Conservation (phyloP, 192 early-diverging fungal species). For the Podila minutissima region DNA sequence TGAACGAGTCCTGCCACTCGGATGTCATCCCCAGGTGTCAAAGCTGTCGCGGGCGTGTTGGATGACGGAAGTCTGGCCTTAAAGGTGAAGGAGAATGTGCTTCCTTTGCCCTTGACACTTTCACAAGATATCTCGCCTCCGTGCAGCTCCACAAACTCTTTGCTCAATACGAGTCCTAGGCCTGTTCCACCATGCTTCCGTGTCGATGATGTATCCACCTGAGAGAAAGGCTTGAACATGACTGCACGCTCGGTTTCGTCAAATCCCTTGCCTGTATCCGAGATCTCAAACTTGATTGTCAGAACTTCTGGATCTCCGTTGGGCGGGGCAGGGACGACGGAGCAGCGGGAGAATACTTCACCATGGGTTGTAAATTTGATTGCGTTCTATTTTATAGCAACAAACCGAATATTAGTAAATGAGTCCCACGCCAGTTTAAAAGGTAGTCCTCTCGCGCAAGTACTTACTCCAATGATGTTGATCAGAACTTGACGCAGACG, state of each 20-base stretch:
- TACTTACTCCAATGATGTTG: conserved; percentile 77
- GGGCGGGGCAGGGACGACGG: conserved; percentile 38
- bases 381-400: conserved; percentile 64
- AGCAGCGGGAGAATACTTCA: conserved; percentile 68
- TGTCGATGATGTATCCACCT: conserved; percentile 83
- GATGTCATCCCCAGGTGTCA: conserved; percentile 52
- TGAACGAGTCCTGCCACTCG: conserved; percentile 28
- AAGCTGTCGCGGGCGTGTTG: conserved; percentile 47
- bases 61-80: conserved; percentile 57
- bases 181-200: conserved; percentile 90
- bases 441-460: too few relatives aligned
- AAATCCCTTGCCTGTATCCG: conserved; percentile 88
- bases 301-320: conserved; percentile 44
- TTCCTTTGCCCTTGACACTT: conserved; percentile 74
- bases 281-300: conserved; percentile 73
- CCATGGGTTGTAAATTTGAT: conserved; percentile 87
- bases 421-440: too few relatives aligned
- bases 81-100: conserved; percentile 79
- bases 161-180: conserved; percentile 82
- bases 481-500: conserved; percentile 81
- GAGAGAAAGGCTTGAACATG: conserved; percentile 85
- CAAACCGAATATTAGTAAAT: background rate
- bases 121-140: conserved; percentile 79
- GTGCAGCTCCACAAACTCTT: conserved; percentile 80
- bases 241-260: conserved; percentile 72